Evolutionary conservation across 73 alveolate genomes (phyloP), one percentile per base, ranked within the genome.

Genomic region (Effrenium voratum): DNA sequence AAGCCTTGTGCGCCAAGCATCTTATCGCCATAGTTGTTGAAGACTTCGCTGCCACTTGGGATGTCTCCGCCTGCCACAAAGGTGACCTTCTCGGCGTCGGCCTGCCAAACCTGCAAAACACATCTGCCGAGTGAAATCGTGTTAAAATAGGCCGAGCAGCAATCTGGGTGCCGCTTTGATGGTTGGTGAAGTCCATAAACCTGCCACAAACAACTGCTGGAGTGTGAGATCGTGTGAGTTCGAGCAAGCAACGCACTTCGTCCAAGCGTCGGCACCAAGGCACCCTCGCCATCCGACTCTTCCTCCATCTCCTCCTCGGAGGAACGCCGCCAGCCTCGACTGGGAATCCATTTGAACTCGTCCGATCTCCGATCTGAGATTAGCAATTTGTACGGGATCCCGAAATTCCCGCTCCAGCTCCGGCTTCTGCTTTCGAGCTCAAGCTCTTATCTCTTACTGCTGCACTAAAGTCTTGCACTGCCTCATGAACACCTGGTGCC

Each of bases 121-220:
- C 46, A 10, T 6, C 32, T 0, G 82, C 50, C 41, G 68, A 49
- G 0, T 5, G 4, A 19, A 22, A 72, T 36, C 38, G 46, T 28
- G 38, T 8, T 10, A 72, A 72, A 6, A 72, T 34, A 0, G 1
- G 84, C 95, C 84, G 32, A 63, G 95, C n/a, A 24, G 40, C 95
- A 76, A 87, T 87, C 95, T 87, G 40, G 47, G 95, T 87, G 72
- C 95, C 95, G 45, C 95, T 87, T 32, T 84, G 95, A 52, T 87
- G 95, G 47, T 87, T 87, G 59, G 95, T 87, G 44, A 87, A 87
- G 84, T 87, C 95, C 95, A 87, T 87, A 49, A 87, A 87, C 95
- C 95, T 87, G 49, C 0, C 41, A 24, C 38, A 70, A 30, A 46
- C 47, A 12, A 55, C 68, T 12, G 10, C n/a, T 6, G 38, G 49